Evolutionary conservation across 2,329 filamentous ascomycete species (phyloP), one percentile per base, ranked within the genome.

Genomic region (Fonsecaea erecta): DNA sequence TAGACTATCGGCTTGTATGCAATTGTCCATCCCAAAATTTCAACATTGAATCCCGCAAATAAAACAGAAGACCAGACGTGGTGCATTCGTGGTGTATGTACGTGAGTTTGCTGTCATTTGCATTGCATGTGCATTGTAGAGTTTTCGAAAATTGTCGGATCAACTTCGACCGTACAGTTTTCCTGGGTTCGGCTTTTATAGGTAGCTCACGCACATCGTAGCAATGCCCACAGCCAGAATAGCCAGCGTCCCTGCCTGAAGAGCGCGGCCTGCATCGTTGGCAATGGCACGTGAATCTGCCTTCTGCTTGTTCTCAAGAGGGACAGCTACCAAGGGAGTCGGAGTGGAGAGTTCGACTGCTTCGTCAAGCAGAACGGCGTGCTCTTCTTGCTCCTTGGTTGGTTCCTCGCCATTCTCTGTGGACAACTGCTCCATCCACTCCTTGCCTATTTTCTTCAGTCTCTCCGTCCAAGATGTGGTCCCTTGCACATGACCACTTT

Each of bases 161-260:
- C 14, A 12, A n/a, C n/a, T n/a, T 24, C 14, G 18, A 12, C 21
- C 21, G 26, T 9, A 9, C 3, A 5, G n/a, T 43, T 18, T 7
- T n/a, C 37, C 37, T 18, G 6, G 12, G n/a, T 18, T n/a, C 14
- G 37, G 37, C 16, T 7, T 48, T 65, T 53, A 62, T 34, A 62
- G 34, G 40, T 62, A 55, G 26, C 16, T 48, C 12, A 53, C 30
- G 32, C 58, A 62, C 24, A 62, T n/a, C 26, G 59, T 58, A 21
- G 24, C 59, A 48, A 62, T 52, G n/a, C 34, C 48, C 14, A 65
- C 34, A 18, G 59, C 58, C 14, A 65, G 40, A 16, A 62, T 30
- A n/a, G 63, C 46, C 7, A 65, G 46, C 21, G 53, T 53, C 14
- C 63, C 63, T 18, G 63, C 59, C 26, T 55, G 48, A 37, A 59